Base-by-base conservation (phyloP, 331 rosid species). In the Acacia pycnantha region DNA sequence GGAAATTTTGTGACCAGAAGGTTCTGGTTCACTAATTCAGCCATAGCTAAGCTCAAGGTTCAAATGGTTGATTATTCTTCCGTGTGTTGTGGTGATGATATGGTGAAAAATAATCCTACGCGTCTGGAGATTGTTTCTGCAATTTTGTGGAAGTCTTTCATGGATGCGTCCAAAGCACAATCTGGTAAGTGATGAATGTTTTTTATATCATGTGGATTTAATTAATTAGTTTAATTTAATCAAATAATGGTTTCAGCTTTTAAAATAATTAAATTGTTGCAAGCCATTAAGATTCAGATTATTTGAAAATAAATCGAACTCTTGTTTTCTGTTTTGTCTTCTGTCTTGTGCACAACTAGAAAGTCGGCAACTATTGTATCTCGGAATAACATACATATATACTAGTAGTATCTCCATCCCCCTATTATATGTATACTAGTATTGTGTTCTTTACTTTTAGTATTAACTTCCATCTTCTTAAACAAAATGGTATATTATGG, bases 101-200 rank as follows among this genome's bases (percentile, higher is more conserved):
- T 22, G 46, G 78, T 67, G 26, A 50, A 50, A 56, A 51, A 15
- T 51, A 31, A 83, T n/a, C 88, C 93, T 12, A 85, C 88, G 1
- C 82, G 84, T 18, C 58, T 93, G 2, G 91, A 89, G 77, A 83
- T 81, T 40, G 90, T 91, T 29, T 82, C 94, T 26, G 87, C 81
- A 8, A 83, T 89, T 70, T 46, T 91, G 41, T 91, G 97, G 97
- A 85, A 85, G 78, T 79, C 76, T 53, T 51, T 82, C 47, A 80
- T 85, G 83, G 86, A 13, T 19, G 87, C 88, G 5, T 79, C 90
- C 35, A 82, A 64, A 31, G 69, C 53, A 13, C 73, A 47, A 29
- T 33, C 74, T 54, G 87, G 88, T 6, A 4, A 68, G 48, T 68
- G 50, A 2, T 21, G 1, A 11, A 21, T 68, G 8, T 8, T 33